Evolutionary conservation across 805 yeast genomes (phyloP), one percentile per base, ranked within the genome.

Genomic region (Pichia cephalocereana): DNA sequence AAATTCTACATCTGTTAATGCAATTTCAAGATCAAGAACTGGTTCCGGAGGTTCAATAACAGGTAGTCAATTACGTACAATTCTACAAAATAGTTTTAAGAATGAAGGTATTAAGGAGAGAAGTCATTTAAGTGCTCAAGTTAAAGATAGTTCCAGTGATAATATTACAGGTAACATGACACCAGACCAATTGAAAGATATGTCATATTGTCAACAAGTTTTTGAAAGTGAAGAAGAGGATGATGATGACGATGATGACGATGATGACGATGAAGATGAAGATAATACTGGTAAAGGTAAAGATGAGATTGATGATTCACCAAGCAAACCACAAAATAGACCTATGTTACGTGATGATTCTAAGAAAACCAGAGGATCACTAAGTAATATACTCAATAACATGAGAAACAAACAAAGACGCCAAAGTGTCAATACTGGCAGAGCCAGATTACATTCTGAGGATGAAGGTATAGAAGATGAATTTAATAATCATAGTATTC

Each of bases 401-500:
- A 39, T 41, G 37, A 38, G 40, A 23, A 44, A 42, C 42, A 44
- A 31, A 10, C 51, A 48, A 41, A 39, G 51, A 3, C 17, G 51
- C 12, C 46, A 45, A 36, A 48, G 46, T 30, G 23, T 34, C 8
- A 26, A 9, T n/a, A 27, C 26, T n/a, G 18, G 26, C 5, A 28
- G 19, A 17, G 39, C 39, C 23, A 18, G 39, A 37, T 31, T 46
- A 19, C 41, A 30, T 31, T 14, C 38, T 3, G 42, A 42, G 4
- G 45, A 38, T 19, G 18, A 18, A 7, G 38, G 26, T 8, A 43
- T 17, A 17, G 44, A 46, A 12, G 34, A 46, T 39, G 78, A 74
- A 38, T 82, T 78, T 32, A 84, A 78, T 23, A 49, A 50, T 23
- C 51, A 81, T 12, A 40, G 34, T 4, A 46, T 43, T 30, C 10